Evolutionary conservation across 257 asterid species (phyloP), one percentile per base, ranked within the genome.

Genomic region (Przewalskia tangutica): DNA sequence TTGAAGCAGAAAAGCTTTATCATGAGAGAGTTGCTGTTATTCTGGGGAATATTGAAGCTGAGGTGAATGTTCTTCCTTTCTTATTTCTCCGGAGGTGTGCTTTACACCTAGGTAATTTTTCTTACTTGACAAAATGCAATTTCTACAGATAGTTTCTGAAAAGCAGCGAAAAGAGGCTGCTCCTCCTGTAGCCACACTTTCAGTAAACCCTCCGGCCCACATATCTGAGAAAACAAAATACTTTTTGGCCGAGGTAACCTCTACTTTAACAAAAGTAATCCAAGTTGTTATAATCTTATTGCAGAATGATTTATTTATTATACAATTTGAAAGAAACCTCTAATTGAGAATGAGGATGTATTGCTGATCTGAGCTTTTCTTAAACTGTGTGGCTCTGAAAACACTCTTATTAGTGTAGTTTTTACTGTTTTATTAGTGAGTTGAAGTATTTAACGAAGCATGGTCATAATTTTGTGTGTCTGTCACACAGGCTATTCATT

Each of bases 141-240:
- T 86, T 81, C 60, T 81, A 70, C 83, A 96, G 99, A 85, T 96
- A 85, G 98, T 96, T 83, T 93, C 98, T 14, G 99, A 94, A 88
- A 96, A 92, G 82, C 99, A 96, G 88, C 88, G 97, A 83, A 96
- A 93, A 91, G 99, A 94, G 88, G 97, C 95, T n/a, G 94, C 96
- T 88, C 98, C 99, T 77, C 98, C 98, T 11, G 92, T 88, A 85
- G 95, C 94, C 17, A 92, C 95, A 84, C 98, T 97, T 70, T 94
- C 98, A 7, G 91, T 87, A 56, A 70, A 87, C 84, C 93, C 90
- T 80, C 83, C 90, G 40, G 83, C 77, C 85, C 88, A 76, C 81
- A 77, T 82, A 77, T 87, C 98, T 50, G 98, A 91, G 80, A 94
- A 90, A 86, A 94, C 95, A 0, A 91, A 91, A 88, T 95, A 91